Evolutionary conservation across 2,329 filamentous ascomycete genomes (phyloP), one percentile per base, ranked within the genome.

Genomic region (Lizonia empirigonia): DNA sequence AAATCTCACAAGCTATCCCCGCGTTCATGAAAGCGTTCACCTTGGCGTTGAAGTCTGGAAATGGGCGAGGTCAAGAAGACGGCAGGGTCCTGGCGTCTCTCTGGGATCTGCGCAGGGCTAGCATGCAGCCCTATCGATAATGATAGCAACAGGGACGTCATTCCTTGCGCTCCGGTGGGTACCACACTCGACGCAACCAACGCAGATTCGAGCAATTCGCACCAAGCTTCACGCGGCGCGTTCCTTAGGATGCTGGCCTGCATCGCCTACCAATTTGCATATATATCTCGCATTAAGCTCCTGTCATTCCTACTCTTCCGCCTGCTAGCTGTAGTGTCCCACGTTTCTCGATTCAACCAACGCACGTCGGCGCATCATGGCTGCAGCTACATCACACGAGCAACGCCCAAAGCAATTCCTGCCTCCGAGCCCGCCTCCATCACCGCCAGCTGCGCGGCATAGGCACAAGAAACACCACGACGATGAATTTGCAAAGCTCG

Each of bases 401-500:
- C 52, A 56, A 18, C 50, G 38, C n/a, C 49, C 53, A 16, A 39
- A 24, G 13, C 56, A 56, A 8, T 46, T 58, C 20, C 53, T 62
- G 13, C 62, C 65, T 4, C 67, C 61, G 20, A 66, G 62, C 38
- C 68, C 67, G 12, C 68, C 67, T 7, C 67, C 63, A 30, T 68
- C 64, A 22, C 65, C 68, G n/a, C 60, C 62, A 22, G 36, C 51
- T 8, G 45, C 59, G 10, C 54, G 58, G 16, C 56, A 50, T 16
- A 53, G 62, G 27, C 60, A 56, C 18, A 69, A 59, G 40, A 67
- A 67, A 50, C 62, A 61, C 30, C 49, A 41, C 30, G 44, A 44
- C 19, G 68, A 72, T 20, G 65, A 68, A 1, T 72, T 74, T 48
- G 59, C 67, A 33, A 56, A 68, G 24, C 63, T 74, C 19, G 62